Evolutionary conservation across 345 rosid species (phyloP).

Genomic region (Gynandropsis gynandra): DNA sequence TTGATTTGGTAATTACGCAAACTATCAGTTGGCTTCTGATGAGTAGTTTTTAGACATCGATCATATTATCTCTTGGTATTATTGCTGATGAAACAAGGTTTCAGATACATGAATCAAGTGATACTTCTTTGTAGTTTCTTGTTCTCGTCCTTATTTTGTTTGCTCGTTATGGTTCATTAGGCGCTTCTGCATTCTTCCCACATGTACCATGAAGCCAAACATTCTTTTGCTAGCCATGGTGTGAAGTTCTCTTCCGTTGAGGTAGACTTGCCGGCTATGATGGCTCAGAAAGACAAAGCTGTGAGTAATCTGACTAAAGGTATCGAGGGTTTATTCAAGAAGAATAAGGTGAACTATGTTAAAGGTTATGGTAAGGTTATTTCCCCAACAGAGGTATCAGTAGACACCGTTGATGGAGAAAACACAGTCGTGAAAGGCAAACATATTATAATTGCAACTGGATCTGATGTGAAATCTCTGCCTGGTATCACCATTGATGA

Average conservation of each 20-base stretch:
- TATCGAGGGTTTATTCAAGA: constrained; percentile 94
- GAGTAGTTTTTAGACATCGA: too few relatives aligned
- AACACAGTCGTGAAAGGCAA: constrained; percentile 78
- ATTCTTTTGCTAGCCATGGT: constrained; percentile 79
- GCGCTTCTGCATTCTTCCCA: constrained; percentile 99
- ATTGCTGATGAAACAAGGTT: too few relatives aligned
- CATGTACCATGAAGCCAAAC: constrained; percentile 92
- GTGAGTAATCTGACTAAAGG: constrained; percentile 80
- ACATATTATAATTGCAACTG: constrained; percentile 83
- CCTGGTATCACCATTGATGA: constrained; percentile 96
- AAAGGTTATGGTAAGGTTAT: constrained; percentile 89
- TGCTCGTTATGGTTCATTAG: constrained; percentile 32
- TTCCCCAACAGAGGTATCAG: constrained; percentile 88
- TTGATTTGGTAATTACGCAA: too few relatives aligned
- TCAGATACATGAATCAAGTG: too few relatives aligned
- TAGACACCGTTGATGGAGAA: constrained; percentile 74
- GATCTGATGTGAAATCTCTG: constrained; percentile 91
- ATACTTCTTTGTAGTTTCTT: too few relatives aligned
- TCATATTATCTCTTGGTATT: too few relatives aligned
- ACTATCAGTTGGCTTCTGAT: too few relatives aligned
- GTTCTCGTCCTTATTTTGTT: too few relatives aligned
- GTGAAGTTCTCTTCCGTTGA: constrained; percentile 85
- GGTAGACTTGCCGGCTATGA: constrained; percentile 92
- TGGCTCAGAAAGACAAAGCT: constrained; percentile 95
- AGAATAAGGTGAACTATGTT: constrained; percentile 90